Conservation (phyloP, 495 filamentous ascomycete species). For the Xylaria palmicola region DNA sequence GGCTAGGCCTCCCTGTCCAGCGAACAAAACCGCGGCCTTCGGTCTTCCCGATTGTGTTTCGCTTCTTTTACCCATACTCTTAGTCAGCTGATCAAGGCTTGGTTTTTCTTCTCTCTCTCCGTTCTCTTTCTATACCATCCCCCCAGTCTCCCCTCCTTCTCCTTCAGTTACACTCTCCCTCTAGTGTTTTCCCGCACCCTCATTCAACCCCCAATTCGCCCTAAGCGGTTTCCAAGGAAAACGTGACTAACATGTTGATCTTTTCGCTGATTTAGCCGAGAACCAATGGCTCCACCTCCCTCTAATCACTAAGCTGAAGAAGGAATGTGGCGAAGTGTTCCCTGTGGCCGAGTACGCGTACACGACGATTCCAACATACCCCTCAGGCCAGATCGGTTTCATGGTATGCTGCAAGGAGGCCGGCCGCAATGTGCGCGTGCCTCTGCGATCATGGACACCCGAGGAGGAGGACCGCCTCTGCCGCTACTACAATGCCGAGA, state of each 20-base stretch:
- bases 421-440: conserved; percentile 75
- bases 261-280: conserved; percentile 63
- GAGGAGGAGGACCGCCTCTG: conserved; percentile 92
- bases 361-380: conserved; percentile 99
- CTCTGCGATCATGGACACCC: conserved; percentile 69
- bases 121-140: background rate
- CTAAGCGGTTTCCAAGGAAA: background rate
- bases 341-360: conserved; percentile 97
- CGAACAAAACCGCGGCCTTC: background rate
- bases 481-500: conserved; percentile 93
- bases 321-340: conserved; percentile 96
- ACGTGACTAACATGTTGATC: background rate
- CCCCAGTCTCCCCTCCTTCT: background rate
- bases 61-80: background rate
- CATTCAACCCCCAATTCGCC: background rate
- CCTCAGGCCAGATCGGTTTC: conserved; percentile 98
- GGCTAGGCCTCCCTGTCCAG: background rate
- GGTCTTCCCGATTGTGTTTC: background rate
- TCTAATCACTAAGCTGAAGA: conserved; percentile 87
- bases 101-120: conserved; percentile 4
- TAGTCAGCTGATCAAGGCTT: background rate
- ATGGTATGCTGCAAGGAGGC: conserved; percentile 98
- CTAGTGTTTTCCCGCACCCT: background rate
- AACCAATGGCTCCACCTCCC: conserved; percentile 98
- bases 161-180: background rate